Percentiles rank a stretch among this genome's conserved stretches.
phyloP scores from a whole-genome alignment of 805 yeast species.

The Candida sphagnicola region DNA sequence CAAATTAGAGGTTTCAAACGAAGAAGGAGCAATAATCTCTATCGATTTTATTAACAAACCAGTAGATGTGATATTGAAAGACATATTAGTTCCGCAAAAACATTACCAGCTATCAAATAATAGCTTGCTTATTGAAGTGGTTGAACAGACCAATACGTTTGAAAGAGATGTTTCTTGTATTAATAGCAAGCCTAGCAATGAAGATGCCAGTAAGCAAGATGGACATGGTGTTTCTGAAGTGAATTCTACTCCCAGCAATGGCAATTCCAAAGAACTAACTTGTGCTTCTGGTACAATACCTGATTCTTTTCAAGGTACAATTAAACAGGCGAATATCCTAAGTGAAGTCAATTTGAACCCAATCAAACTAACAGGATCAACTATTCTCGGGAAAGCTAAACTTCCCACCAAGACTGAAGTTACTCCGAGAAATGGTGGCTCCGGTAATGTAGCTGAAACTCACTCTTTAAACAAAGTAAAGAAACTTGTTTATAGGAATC shows the following conservation, averaged over 20 bases:
- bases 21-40: conserved; percentile 27
- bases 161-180: conserved; percentile 33
- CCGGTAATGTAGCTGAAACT: too few species aligned
- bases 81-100: conserved; percentile 12
- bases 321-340: background rate
- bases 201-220: too few species aligned
- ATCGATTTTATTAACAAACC: conserved; percentile 25
- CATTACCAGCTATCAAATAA: conserved; percentile 24
- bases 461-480: too few species aligned
- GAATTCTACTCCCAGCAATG: too few species aligned
- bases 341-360: background rate
- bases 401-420: too few species aligned
- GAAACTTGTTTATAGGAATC: too few species aligned
- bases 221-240: too few species aligned
- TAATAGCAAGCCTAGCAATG: background rate
- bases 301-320: too few species aligned
- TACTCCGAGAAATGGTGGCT: too few species aligned
- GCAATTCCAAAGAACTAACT: too few species aligned
- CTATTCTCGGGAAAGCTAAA: background rate
- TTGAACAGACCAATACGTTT: conserved; percentile 24
- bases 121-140: conserved; percentile 25
- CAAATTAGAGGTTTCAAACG: conserved; percentile 41
- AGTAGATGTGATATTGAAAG: conserved; percentile 4
- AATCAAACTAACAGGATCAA: background rate
- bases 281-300: too few species aligned